Conservation (phyloP, 768 basidiomycete genomes). For the Amanita thiersii region DNA sequence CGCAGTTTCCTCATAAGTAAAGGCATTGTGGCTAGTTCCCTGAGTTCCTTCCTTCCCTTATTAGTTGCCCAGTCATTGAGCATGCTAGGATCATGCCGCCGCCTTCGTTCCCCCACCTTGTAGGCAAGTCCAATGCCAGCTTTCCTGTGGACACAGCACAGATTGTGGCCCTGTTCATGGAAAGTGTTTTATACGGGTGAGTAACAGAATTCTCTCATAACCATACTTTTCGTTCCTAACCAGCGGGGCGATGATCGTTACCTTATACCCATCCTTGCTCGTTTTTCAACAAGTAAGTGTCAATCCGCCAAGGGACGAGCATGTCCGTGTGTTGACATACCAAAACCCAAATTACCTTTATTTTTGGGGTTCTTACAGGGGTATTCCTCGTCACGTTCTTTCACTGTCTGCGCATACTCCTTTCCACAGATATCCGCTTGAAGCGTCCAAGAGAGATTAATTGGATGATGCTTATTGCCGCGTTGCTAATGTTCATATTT, state of each 20-base stretch:
- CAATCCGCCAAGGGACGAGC: too few relatives aligned
- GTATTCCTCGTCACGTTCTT: slow-evolving; percentile 29
- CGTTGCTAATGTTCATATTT: slow-evolving; percentile 30
- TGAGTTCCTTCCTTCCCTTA: too few relatives aligned
- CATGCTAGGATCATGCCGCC: too few relatives aligned
- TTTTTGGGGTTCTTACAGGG: slow-evolving; percentile 14
- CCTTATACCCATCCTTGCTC: background rate
- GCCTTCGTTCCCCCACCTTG: background rate
- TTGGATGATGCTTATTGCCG: slow-evolving; percentile 27
- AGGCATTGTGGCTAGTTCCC: too few relatives aligned
- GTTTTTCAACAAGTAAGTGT: too few relatives aligned
- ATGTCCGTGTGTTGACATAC: too few relatives aligned
- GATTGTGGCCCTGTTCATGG: slow-evolving; percentile 32
- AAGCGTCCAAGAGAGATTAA: slow-evolving; percentile 19
- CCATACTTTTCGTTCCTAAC: background rate
- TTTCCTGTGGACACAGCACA: slow-evolving; percentile 29
- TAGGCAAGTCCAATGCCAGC: background rate
- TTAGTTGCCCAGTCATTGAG: too few relatives aligned
- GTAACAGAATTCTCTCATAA: slow-evolving; percentile 6
- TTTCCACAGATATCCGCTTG: slow-evolving; percentile 20
- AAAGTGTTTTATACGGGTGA: slow-evolving; percentile 29
- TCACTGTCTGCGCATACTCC: slow-evolving; percentile 23
- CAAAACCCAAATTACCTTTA: background rate
- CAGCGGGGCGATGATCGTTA: background rate
- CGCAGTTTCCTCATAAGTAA: too few relatives aligned